Evolutionary conservation across 441 rosid genomes (phyloP), one percentile per base, ranked within the genome.

Genomic region (Kokia cookei): DNA sequence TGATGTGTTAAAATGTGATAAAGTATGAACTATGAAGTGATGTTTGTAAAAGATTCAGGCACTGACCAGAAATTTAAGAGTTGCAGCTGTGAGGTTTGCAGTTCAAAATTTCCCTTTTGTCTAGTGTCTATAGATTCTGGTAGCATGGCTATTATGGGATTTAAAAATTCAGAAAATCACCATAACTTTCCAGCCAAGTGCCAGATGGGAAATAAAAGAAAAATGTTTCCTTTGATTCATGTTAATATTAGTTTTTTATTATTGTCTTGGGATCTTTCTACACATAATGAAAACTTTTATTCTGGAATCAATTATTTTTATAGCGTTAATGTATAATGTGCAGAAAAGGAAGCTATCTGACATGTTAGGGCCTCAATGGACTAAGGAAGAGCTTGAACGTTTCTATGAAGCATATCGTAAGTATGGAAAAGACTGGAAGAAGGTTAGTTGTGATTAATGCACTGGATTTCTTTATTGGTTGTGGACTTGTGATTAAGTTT

Each of bases 341-440:
- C 85, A 88, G 92, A 88, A 88, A 75, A 86, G 87, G 82, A 86
- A 88, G 80, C 74, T 88, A 79, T 81, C 89, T 17, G 90, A 86
- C 73, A 84, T 85, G 87, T 79, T 88, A 77, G 92, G 92, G 64
- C 90, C 89, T 60, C 89, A 86, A 73, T 88, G 92, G 92, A 86
- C 86, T 77, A 85, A 88, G 78, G 86, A 85, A 76, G 92, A 88
- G 78, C 86, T 88, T 63, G 90, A 82, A 68, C 79, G 82, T 68
- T 88, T 88, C 83, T 88, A 88, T 77, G 92, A 81, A 64, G 87
- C 88, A 64, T 88, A 80, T 72, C 90, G 92, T 35, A 86, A 83
- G 76, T 77, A 83, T 73, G 92, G 92, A 57, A 86, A 83, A 79
- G 90, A 88, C 55, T 88, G 92, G 90, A 86, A 85, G 81, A 88